These are phyloP conservation scores for Carex littledalei DNA, from an alignment of 176 grass and related monocot genomes.

Conservation along the genomic window DNA sequence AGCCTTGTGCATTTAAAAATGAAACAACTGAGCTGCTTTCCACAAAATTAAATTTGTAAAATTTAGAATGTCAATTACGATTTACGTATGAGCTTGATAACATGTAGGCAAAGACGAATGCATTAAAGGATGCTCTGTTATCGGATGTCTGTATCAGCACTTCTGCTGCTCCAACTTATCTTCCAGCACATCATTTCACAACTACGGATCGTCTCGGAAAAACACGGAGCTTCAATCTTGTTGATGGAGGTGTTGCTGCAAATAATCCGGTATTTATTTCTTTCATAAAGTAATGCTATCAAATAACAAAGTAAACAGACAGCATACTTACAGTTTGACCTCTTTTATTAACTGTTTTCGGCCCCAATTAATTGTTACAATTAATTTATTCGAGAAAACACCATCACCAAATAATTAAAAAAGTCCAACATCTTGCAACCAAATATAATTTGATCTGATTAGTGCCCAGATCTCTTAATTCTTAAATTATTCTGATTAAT, in stretches of 20 bases:
- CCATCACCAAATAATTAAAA: neutral
- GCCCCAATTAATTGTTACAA: too few relatives aligned
- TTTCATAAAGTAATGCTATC: neutral
- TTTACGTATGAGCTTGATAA: neutral
- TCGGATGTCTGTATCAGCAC: slow-evolving; percentile 68
- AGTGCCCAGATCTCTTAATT: too few relatives aligned
- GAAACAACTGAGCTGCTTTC: neutral
- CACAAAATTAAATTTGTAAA: neutral
- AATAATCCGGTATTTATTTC: slow-evolving; percentile 57
- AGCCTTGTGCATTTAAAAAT: neutral
- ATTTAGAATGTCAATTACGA: neutral
- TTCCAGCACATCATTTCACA: slow-evolving; percentile 39
- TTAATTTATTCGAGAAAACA: neutral
- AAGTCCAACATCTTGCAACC: neutral
- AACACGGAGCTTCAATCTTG: slow-evolving; percentile 3
- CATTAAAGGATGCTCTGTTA: slow-evolving; percentile 36
- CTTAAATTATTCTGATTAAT: neutral
- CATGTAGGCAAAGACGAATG: slow-evolving; percentile 4
- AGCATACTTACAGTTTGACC: neutral
- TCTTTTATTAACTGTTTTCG: neutral
- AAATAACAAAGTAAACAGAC: neutral
- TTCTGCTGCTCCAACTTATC: slow-evolving; percentile 63
- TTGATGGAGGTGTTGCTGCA: slow-evolving; percentile 24
- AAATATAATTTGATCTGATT: neutral
- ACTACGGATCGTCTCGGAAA: neutral